These are phyloP conservation scores for Lachnellula cervina DNA, from an alignment of 2,329 filamentous ascomycete species.

Conservation along the genomic window DNA sequence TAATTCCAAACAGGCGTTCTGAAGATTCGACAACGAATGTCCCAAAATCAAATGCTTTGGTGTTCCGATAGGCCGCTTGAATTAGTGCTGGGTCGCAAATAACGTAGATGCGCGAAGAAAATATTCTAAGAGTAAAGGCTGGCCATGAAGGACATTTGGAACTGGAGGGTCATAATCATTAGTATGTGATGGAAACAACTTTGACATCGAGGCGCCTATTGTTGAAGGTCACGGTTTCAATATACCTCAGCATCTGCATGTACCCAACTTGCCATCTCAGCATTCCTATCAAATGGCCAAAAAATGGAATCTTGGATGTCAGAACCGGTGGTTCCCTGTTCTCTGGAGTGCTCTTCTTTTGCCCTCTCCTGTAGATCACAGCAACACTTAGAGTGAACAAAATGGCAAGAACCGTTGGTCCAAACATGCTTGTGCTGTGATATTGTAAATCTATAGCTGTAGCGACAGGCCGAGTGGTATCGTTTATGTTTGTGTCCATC, in stretches of 20 bases:
- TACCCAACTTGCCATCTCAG: slow-evolving; percentile 36
- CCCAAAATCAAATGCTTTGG: slow-evolving; percentile 40
- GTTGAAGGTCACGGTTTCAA: background rate
- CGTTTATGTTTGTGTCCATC: slow-evolving; percentile 7
- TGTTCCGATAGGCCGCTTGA: slow-evolving; percentile 36
- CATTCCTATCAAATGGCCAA: slow-evolving; percentile 44
- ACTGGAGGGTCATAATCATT: slow-evolving; percentile 5
- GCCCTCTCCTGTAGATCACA: slow-evolving; percentile 5
- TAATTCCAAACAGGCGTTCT: slow-evolving; percentile 36
- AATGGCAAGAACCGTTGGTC: slow-evolving; percentile 2
- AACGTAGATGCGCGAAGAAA: slow-evolving; percentile 41
- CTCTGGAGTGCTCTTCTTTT: background rate
- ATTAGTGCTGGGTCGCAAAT: slow-evolving; percentile 40
- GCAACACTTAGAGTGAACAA: slow-evolving; percentile 5
- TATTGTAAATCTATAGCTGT: slow-evolving; percentile 1
- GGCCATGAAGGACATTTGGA: slow-evolving; percentile 21
- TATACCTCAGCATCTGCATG: slow-evolving; percentile 36
- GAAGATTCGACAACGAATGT: slow-evolving; percentile 38
- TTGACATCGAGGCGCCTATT: background rate
- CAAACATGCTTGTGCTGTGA: slow-evolving; percentile 3
- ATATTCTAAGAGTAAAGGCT: slow-evolving; percentile 43
- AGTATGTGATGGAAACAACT: background rate
- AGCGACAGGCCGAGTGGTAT: slow-evolving; percentile 1
- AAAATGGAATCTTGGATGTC: slow-evolving; percentile 37
- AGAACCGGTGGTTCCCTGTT: slow-evolving; percentile 39